These are phyloP conservation scores for Phytophthora sojae DNA, from an alignment of 352 stramenopile species.

Conservation along the genomic window DNA sequence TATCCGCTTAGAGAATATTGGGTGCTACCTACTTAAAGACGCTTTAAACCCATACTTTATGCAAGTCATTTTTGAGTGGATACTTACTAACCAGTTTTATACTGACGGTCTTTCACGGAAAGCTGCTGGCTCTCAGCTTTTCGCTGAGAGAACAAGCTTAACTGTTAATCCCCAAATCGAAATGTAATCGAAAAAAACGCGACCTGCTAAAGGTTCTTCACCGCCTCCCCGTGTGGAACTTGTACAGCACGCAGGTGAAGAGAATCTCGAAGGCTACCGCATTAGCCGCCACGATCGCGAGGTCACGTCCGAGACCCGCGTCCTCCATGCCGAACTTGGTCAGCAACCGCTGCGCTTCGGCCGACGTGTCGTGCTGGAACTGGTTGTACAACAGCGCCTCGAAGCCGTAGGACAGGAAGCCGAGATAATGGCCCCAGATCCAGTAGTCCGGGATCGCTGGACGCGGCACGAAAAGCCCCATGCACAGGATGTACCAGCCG, in stretches of 20 bases:
- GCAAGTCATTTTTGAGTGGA: too few species aligned
- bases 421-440: slow-evolving; percentile 83
- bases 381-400: slow-evolving; percentile 83
- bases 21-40: too few species aligned
- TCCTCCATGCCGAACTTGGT: slow-evolving; percentile 56
- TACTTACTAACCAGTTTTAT: too few species aligned
- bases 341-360: slow-evolving; percentile 33
- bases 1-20: too few species aligned
- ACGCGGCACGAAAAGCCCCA: slow-evolving; percentile 76
- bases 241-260: slow-evolving; percentile 44
- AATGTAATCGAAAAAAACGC: neutral
- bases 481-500: slow-evolving; percentile 86
- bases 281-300: slow-evolving; percentile 55
- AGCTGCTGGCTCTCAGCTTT: too few species aligned
- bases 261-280: slow-evolving; percentile 54
- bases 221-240: slow-evolving; percentile 33
- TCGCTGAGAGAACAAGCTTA: too few species aligned
- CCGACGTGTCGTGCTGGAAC: slow-evolving; percentile 40
- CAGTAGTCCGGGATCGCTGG: slow-evolving; percentile 70
- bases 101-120: too few species aligned
- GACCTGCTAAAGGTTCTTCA: neutral
- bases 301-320: slow-evolving; percentile 49
- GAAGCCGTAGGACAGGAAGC: slow-evolving; percentile 87
- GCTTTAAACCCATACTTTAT: too few species aligned
- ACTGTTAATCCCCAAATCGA: too few species aligned